phyloP scores from a whole-genome alignment of 2,329 filamentous ascomycete genomes.

The Aspergillus awamori region DNA sequence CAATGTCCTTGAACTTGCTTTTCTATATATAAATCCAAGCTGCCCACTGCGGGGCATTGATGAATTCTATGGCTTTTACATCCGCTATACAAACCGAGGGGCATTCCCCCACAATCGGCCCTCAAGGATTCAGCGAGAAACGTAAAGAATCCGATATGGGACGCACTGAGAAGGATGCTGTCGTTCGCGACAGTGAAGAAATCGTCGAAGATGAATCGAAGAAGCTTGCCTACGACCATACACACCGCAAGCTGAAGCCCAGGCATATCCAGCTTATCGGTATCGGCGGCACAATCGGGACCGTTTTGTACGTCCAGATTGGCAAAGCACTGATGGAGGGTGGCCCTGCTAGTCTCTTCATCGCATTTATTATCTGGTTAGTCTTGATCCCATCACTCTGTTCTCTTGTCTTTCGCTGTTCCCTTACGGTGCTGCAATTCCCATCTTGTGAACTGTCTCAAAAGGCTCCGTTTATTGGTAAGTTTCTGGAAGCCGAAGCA shows the following conservation, averaged over 20 bases:
- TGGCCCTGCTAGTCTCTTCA: conserved; percentile 48
- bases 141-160: conserved; percentile 12
- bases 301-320: conserved; percentile 48
- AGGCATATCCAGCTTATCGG: conserved; percentile 52
- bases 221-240: conserved; percentile 34
- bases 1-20: background rate
- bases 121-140: conserved; percentile 20
- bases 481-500: conserved; percentile 1
- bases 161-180: conserved; percentile 22
- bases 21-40: background rate
- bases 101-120: conserved; percentile 14
- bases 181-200: conserved; percentile 21
- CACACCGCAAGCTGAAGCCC: conserved; percentile 47
- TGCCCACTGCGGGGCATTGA: background rate
- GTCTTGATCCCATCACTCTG: conserved; percentile 22
- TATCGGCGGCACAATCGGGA: conserved; percentile 51
- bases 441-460: conserved; percentile 2
- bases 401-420: conserved; percentile 9
- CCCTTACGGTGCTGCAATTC: conserved; percentile 5
- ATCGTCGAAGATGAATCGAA: conserved; percentile 30
- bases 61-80: conserved; percentile 13
- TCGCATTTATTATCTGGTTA: conserved; percentile 52
- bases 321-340: conserved; percentile 45
- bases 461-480: conserved; percentile 2
- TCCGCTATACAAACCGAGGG: conserved; percentile 22